Conservation (phyloP, 768 basidiomycete genomes). For the Gyrodon lividus region DNA sequence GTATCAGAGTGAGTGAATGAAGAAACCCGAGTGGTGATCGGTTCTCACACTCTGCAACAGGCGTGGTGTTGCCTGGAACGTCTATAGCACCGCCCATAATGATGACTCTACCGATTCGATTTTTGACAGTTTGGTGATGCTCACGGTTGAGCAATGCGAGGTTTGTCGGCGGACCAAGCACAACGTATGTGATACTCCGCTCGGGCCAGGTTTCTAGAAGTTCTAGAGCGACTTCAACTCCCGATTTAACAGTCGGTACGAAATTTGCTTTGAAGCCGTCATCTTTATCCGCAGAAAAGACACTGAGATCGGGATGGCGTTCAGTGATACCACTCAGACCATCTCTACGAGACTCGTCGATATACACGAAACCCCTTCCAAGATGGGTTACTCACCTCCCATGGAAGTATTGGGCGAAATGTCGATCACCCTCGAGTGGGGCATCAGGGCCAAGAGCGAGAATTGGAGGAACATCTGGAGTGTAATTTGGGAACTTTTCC, state of each 20-base stretch:
- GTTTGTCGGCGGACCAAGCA: conserved; percentile 77
- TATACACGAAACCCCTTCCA: background rate
- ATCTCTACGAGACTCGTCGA: conserved; percentile 45
- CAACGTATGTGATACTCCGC: conserved; percentile 66
- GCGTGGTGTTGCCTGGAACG: conserved; percentile 83
- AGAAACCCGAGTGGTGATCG: background rate
- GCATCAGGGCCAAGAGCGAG: conserved; percentile 61
- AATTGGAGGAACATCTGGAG: conserved; percentile 50
- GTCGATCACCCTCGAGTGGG: conserved; percentile 69
- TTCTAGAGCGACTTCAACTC: conserved; percentile 52
- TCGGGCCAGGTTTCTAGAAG: conserved; percentile 52
- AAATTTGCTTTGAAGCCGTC: conserved; percentile 43
- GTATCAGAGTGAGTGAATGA: background rate
- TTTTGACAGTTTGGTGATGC: conserved; percentile 50
- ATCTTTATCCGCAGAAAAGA: conserved; percentile 9
- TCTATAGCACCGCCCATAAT: conserved; percentile 95
- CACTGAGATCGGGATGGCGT: conserved; percentile 65
- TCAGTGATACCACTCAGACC: conserved; percentile 60
- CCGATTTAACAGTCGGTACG: conserved; percentile 43
- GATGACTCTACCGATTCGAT: conserved; percentile 70
- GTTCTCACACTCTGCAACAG: conserved; percentile 78
- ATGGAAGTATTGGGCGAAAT: conserved; percentile 84
- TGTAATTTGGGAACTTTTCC: conserved; percentile 62
- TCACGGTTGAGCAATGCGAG: conserved; percentile 63
- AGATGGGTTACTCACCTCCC: conserved; percentile 50